Percentiles rank a stretch among this genome's conserved stretches.
These are phyloP conservation scores for Ashbya aceris DNA, from an alignment of 1,139 yeast genomes.

Conservation along the genomic window DNA sequence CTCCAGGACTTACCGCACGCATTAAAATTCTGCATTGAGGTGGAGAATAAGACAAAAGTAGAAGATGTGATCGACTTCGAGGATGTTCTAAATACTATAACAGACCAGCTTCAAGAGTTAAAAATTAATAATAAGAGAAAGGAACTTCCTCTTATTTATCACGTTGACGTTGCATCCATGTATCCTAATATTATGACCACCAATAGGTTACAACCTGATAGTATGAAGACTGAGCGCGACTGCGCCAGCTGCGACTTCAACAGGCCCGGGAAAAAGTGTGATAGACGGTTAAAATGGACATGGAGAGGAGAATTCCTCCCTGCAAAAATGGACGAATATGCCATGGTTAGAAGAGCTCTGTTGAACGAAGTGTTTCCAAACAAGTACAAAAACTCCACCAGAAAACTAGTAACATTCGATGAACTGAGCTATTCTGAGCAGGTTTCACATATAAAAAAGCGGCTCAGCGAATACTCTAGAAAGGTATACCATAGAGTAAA, in stretches of 20 bases:
- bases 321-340: conserved; percentile 83
- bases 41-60: conserved; percentile 63
- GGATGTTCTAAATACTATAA: conserved; percentile 56
- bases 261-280: conserved; percentile 90
- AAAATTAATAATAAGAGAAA: conserved; percentile 52
- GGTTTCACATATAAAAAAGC: conserved; percentile 62
- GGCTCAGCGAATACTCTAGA: conserved; percentile 77
- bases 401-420: conserved; percentile 53
- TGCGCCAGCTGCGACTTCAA: conserved; percentile 98
- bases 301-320: conserved; percentile 98
- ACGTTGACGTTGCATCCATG: conserved; percentile 99
- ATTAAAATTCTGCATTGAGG: conserved; percentile 71
- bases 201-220: conserved; percentile 94
- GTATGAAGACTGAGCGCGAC: conserved; percentile 90
- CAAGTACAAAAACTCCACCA: conserved; percentile 30
- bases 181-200: conserved; percentile 98
- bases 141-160: conserved; percentile 85
- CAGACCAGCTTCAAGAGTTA: conserved; percentile 45
- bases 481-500: conserved; percentile 78
- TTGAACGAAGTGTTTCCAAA: conserved; percentile 74
- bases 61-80: conserved; percentile 76
- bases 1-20: conserved; percentile 66
- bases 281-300: conserved; percentile 86
- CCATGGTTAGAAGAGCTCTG: conserved; percentile 77
- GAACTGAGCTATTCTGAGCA: conserved; percentile 74